Base-by-base conservation (phyloP, 805 yeast genomes). In the Kodamaea kaohsiungensis region DNA sequence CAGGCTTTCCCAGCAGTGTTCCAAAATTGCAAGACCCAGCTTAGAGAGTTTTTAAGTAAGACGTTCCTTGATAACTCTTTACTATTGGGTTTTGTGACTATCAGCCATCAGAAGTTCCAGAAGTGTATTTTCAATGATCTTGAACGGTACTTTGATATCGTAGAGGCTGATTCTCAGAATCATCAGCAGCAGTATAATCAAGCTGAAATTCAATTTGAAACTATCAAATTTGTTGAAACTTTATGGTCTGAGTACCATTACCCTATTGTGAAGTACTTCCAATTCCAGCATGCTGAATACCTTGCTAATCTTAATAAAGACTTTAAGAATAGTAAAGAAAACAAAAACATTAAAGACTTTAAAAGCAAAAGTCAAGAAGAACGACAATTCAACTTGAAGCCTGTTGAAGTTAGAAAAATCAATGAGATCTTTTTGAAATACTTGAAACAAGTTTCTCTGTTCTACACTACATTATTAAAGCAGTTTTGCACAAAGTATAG, bases 231-330 rank as follows among this genome's bases (percentile, higher is more conserved):
- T 46, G 58, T 76, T 16, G 87, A 83, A 50, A 60, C 65, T 3
- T 66, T 84, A 17, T 87, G 91, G 91, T 64, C 73, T 33, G 82
- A 82, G 4, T 76, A 87, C 57, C 87, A 84, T 59, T 83, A 84
- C 60, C 90, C 90, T 1, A 79, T 83, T 1, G 76, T 86, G 56
- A 85, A 84, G 59, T 78, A 78, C 63, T 86, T 78, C 60, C 84
- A 81, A 62, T 60, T 65, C 16, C 69, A 67, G 33, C 79, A 73
- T 59, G 68, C 64, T 15, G 62, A 52, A 12, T 56, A 66, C 30
- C 69, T 61, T 51, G 53, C 55, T 13, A 58, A 61, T 7, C 59
- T 61, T 49, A 57, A 6, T 39, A 48, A 8, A 53, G 65, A 17
- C 57, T 65, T 27, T 53, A 64, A 52, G 37, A 42, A 57, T 55